phyloP scores from a whole-genome alignment of 2,329 filamentous ascomycete species.

The Mollisia scopiformis region DNA sequence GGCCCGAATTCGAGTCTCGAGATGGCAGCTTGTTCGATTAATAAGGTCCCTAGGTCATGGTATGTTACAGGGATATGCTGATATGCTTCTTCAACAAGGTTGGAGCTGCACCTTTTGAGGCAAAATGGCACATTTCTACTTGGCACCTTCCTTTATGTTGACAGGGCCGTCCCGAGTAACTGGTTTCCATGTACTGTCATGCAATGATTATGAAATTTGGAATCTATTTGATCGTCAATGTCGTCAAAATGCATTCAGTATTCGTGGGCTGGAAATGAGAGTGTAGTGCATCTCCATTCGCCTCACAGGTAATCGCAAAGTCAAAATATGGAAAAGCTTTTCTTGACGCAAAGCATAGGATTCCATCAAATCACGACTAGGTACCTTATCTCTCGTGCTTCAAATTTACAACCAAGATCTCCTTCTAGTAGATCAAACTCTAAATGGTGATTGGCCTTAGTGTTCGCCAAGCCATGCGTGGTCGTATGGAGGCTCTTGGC shows the following conservation, averaged over 20 bases:
- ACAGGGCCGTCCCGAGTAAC: background rate
- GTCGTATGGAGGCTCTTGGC: background rate
- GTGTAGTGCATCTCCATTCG: background rate
- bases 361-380: slow-evolving; percentile 1
- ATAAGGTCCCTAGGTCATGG: background rate
- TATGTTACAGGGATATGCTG: background rate
- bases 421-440: background rate
- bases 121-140: background rate
- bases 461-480: background rate
- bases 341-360: background rate
- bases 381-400: slow-evolving; percentile 2
- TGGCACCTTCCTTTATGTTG: background rate
- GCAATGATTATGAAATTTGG: background rate
- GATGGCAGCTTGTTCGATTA: background rate
- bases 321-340: background rate
- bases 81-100: background rate
- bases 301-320: background rate
- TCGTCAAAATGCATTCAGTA: background rate
- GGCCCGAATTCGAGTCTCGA: slow-evolving; percentile 5
- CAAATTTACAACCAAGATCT: background rate
- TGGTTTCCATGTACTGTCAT: background rate
- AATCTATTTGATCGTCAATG: background rate
- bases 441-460: background rate
- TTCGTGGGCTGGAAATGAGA: background rate
- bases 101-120: background rate